These are phyloP conservation scores for Hymenoscyphus fructigenus DNA, from an alignment of 2,329 filamentous ascomycete species.

Conservation along the genomic window DNA sequence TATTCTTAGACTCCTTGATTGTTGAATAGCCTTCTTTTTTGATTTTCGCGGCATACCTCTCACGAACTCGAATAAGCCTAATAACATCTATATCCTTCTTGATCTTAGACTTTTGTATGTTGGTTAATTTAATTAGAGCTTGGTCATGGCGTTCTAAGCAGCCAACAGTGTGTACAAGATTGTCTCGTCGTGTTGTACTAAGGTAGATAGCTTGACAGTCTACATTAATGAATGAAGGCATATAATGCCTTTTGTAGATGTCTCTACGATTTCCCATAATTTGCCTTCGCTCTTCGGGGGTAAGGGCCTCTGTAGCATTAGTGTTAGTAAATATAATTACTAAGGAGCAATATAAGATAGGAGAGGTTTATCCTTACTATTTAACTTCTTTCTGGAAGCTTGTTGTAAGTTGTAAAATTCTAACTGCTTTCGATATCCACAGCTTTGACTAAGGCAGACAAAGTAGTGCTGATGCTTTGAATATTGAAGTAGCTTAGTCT, in stretches of 20 bases:
- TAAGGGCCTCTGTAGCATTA: conserved; percentile 19
- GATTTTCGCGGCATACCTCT: conserved; percentile 16
- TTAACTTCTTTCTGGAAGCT: conserved; percentile 31
- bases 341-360: neutral
- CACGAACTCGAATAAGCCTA: conserved; percentile 9
- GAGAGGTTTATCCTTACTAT: conserved; percentile 22
- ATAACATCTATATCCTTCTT: neutral
- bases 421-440: conserved; percentile 28
- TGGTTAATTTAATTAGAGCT: conserved; percentile 20
- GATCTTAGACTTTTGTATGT: conserved; percentile 25
- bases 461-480: conserved; percentile 40
- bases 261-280: conserved; percentile 7
- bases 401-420: conserved; percentile 31
- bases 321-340: conserved; percentile 14
- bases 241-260: too few species aligned
- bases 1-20: conserved; percentile 24
- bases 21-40: conserved; percentile 24
- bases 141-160: conserved; percentile 17
- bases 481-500: conserved; percentile 39
- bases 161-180: conserved; percentile 5
- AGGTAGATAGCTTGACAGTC: too few species aligned
- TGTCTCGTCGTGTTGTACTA: too few species aligned
- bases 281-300: conserved; percentile 25
- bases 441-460: conserved; percentile 38
- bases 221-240: too few species aligned